Conservation (phyloP, 805 yeast species). For the Komagataella populi region DNA sequence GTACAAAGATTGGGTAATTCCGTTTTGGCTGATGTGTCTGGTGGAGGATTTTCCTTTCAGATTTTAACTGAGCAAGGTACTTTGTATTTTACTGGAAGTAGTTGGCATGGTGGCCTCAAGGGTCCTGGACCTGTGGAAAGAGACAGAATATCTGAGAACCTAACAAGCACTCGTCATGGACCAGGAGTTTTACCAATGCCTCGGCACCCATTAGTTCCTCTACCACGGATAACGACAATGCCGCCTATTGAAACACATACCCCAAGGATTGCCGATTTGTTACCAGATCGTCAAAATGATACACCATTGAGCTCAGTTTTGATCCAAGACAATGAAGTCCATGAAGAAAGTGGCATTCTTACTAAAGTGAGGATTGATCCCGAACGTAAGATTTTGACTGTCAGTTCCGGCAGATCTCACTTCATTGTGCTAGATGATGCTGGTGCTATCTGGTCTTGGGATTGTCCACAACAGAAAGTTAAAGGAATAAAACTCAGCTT, state of each 20-base stretch:
- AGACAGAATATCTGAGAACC: conserved; percentile 10
- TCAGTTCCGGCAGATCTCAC: conserved; percentile 54
- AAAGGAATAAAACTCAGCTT: conserved; percentile 32
- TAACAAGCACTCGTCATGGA: background rate
- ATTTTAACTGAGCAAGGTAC: conserved; percentile 42
- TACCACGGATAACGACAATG: background rate
- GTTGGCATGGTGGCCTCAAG: conserved; percentile 24
- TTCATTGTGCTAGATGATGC: conserved; percentile 42
- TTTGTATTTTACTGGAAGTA: conserved; percentile 38
- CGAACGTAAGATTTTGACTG: conserved; percentile 24
- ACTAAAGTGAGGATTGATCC: conserved; percentile 4
- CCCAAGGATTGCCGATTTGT: conserved; percentile 1
- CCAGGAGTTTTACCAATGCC: conserved; percentile 2
- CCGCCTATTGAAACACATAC: conserved; percentile 4
- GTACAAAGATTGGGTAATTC: conserved; percentile 21
- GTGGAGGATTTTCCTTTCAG: conserved; percentile 56
- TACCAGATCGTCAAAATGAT: background rate
- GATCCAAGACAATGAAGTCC: background rate
- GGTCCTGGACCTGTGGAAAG: conserved; percentile 26
- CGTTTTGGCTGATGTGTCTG: conserved; percentile 31
- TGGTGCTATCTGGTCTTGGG: conserved; percentile 51
- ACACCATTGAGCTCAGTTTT: background rate
- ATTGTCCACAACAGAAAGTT: conserved; percentile 20
- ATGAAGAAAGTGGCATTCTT: background rate
- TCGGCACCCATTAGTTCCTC: background rate